Evolutionary conservation across 129 eudicot genomes (phyloP).

Genomic region (Glebionis coronaria): DNA sequence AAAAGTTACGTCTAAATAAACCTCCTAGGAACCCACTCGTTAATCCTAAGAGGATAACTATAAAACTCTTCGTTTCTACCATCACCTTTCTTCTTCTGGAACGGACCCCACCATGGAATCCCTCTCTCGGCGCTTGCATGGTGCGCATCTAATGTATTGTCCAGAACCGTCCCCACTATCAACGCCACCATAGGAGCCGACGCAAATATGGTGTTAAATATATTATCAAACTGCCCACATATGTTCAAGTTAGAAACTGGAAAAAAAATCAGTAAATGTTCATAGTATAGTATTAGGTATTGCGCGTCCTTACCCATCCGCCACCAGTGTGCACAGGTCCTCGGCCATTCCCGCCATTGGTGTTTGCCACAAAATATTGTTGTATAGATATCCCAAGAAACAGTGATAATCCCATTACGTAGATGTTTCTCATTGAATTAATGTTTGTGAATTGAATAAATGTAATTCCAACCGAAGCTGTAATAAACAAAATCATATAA

Average conservation of each 20-base stretch:
- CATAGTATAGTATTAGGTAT: background rate
- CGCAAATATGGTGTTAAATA: conserved; percentile 76
- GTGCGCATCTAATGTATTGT: conserved; percentile 67
- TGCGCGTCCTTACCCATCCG: conserved; percentile 66
- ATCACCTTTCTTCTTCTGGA: conserved; percentile 81
- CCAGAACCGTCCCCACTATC: conserved; percentile 61
- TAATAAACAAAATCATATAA: conserved; percentile 1
- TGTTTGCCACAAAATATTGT: conserved; percentile 69
- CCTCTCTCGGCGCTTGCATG: conserved; percentile 61
- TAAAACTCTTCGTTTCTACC: conserved; percentile 89
- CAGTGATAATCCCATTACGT: conserved; percentile 65
- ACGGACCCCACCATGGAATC: conserved; percentile 82
- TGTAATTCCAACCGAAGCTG: conserved; percentile 83
- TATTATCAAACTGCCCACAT: conserved; percentile 73
- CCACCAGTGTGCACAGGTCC: conserved; percentile 70
- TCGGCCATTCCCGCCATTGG: conserved; percentile 47
- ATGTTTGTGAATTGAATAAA: conserved; percentile 74
- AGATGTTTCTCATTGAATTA: conserved; percentile 85
- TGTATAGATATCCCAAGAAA: conserved; percentile 91
- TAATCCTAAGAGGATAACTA: conserved; percentile 65
- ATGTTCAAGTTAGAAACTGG: conserved; percentile 3
- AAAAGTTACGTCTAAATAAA: conserved; percentile 38
- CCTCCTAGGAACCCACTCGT: conserved; percentile 61
- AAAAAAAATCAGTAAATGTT: conserved; percentile 1
- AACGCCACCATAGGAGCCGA: conserved; percentile 78